Evolutionary conservation across 1,284 basidiomycete species (phyloP).

Genomic region (Pseudomicrostroma phylloplanum): DNA sequence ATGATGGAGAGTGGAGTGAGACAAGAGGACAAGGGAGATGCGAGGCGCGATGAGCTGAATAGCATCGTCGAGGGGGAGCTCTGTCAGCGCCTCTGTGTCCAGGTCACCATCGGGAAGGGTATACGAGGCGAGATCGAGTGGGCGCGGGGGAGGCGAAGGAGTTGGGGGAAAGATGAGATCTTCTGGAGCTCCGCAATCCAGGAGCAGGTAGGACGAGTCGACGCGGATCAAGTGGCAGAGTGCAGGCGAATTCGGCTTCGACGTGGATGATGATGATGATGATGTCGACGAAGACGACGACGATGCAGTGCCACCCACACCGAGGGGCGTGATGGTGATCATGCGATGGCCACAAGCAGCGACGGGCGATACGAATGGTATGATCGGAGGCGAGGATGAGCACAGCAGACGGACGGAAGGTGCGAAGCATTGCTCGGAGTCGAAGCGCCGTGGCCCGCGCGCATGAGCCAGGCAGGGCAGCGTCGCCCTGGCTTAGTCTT

Average conservation of each 20-base stretch:
- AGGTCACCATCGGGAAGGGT: neutral
- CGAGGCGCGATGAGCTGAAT: constrained; percentile 61
- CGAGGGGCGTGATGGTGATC: constrained; percentile 17
- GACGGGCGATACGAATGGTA: no score
- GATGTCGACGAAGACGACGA: neutral
- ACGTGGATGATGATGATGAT: neutral
- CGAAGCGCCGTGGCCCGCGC: no score
- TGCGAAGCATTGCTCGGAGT: no score
- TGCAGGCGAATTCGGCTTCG: constrained; percentile 14
- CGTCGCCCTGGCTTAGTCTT: no score
- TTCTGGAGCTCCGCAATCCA: constrained; percentile 71
- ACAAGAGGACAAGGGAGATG: constrained; percentile 79
- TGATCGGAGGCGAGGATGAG: no score
- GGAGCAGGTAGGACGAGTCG: constrained; percentile 84
- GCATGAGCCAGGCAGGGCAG: no score
- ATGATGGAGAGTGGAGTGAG: constrained; percentile 84
- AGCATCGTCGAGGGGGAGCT: constrained; percentile 6
- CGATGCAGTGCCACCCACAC: constrained; percentile 1
- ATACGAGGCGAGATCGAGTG: constrained; percentile 21
- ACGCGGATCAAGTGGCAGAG: constrained; percentile 75
- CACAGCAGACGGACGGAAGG: no score
- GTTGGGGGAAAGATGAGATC: constrained; percentile 30
- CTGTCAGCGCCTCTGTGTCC: neutral
- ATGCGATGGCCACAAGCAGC: neutral
- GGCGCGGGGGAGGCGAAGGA: no score